Conservation (phyloP, 2,329 filamentous ascomycete species). For the Trichoderma aggressivum region DNA sequence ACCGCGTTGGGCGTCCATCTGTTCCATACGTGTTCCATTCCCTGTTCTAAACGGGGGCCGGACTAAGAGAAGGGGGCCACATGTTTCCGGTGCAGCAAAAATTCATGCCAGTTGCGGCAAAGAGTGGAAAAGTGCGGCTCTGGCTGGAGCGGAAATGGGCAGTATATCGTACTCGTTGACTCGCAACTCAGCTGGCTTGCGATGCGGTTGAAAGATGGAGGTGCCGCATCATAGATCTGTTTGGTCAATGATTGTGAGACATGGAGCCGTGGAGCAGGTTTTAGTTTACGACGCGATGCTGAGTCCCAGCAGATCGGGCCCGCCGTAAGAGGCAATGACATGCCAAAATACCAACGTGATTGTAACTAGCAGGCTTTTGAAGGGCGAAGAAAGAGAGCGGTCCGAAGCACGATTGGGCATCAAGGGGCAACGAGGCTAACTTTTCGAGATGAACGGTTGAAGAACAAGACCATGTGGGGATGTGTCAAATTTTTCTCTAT, state of each 20-base stretch:
- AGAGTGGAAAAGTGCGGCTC: neutral
- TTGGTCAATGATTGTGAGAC: neutral
- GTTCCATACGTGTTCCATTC: slow-evolving; percentile 7
- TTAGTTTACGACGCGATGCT: slow-evolving; percentile 11
- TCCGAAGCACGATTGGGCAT: slow-evolving; percentile 5
- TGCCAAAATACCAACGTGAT: neutral
- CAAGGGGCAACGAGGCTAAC: neutral
- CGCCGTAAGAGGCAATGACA: neutral
- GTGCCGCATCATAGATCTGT: neutral
- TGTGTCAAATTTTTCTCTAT: slow-evolving; percentile 1
- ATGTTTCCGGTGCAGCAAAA: neutral
- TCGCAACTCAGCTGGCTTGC: neutral
- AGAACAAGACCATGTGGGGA: slow-evolving; percentile 4
- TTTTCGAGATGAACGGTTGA: neutral
- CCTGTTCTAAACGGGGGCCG: neutral
- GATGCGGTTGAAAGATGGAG: neutral
- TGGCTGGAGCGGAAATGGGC: neutral
- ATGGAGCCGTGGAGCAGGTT: neutral
- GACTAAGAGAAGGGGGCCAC: neutral
- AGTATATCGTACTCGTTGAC: neutral
- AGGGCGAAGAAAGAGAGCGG: neutral
- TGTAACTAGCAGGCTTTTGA: neutral
- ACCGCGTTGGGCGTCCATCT: neutral
- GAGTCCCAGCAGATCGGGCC: slow-evolving; percentile 14
- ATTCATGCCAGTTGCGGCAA: neutral